Conservation (phyloP, 805 yeast species). For the Saccharomycopsis malanga region DNA sequence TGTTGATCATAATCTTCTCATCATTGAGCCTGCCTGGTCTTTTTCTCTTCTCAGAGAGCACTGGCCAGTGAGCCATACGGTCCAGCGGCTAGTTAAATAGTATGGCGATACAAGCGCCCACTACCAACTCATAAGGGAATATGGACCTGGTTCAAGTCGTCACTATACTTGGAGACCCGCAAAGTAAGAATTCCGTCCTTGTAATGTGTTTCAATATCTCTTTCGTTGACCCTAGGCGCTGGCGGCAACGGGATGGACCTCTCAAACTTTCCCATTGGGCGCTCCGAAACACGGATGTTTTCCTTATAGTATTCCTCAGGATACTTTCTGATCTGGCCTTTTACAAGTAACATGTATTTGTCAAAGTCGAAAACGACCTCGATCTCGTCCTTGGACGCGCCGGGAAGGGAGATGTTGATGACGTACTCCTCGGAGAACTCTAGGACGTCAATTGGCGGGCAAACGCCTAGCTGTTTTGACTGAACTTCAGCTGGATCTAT, state of each 20-base stretch:
- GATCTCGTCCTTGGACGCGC: conserved; percentile 16
- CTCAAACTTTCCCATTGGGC: conserved; percentile 21
- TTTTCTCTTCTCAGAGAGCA: too few relatives aligned
- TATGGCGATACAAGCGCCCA: too few relatives aligned
- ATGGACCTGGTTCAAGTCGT: conserved; percentile 16
- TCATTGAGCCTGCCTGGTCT: too few relatives aligned
- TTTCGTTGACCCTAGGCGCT: conserved; percentile 21
- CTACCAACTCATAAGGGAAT: conserved; percentile 14
- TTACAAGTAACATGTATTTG: conserved; percentile 8
- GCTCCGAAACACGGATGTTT: conserved; percentile 16
- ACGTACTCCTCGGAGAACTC: conserved; percentile 34
- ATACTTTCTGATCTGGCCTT: conserved; percentile 14
- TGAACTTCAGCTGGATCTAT: conserved; percentile 4
- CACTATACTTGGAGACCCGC: conserved; percentile 17
- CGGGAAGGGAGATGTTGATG: conserved; percentile 24
- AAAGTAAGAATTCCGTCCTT: conserved; percentile 19
- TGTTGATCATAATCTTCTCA: too few relatives aligned
- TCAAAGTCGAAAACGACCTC: conserved; percentile 19
- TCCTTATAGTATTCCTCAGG: conserved; percentile 4
- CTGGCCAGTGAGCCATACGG: too few relatives aligned
- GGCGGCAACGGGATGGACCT: conserved; percentile 20
- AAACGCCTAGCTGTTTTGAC: conserved; percentile 10
- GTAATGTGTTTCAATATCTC: conserved; percentile 8
- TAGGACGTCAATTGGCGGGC: conserved; percentile 31
- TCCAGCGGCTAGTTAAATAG: too few relatives aligned